These are phyloP conservation scores for Podospora tetraspora DNA, from an alignment of 495 filamentous ascomycete genomes.

Conservation along the genomic window DNA sequence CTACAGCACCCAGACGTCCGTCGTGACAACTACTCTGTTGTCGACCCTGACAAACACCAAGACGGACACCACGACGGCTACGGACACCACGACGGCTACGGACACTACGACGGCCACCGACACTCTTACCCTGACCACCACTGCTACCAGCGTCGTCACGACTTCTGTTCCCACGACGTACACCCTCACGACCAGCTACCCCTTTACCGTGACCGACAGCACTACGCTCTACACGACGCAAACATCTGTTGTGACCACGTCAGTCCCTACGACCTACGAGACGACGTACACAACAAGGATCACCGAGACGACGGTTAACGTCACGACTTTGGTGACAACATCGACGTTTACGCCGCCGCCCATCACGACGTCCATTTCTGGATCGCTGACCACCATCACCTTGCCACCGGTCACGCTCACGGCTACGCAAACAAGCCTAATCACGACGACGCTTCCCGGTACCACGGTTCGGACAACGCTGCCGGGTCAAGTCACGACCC, in stretches of 20 bases:
- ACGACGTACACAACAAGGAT: constrained; percentile 15
- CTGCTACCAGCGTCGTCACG: constrained; percentile 11
- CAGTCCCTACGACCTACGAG: constrained; percentile 13
- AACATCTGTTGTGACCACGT: constrained; percentile 12
- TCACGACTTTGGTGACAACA: not conserved
- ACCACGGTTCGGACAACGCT: constrained; percentile 15
- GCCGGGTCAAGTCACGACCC: constrained; percentile 12
- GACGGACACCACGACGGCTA: not conserved
- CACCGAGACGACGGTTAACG: constrained; percentile 16
- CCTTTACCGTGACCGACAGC: constrained; percentile 16
- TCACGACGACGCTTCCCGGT: constrained; percentile 17
- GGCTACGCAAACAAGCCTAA: not conserved
- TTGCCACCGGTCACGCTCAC: not conserved
- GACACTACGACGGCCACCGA: constrained; percentile 24
- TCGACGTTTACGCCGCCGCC: not conserved
- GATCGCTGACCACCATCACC: not conserved
- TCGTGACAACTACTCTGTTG: constrained; percentile 1
- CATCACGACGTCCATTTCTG: not conserved
- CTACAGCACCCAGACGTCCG: constrained; percentile 23
- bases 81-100: constrained; percentile 21
- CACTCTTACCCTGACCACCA: constrained; percentile 14
- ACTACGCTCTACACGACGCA: constrained; percentile 19
- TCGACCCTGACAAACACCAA: not conserved
- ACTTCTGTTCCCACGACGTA: not conserved
- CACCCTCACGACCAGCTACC: constrained; percentile 13